phyloP scores from a whole-genome alignment of 176 grass and related monocot genomes.

The Aechmea fasciata region DNA sequence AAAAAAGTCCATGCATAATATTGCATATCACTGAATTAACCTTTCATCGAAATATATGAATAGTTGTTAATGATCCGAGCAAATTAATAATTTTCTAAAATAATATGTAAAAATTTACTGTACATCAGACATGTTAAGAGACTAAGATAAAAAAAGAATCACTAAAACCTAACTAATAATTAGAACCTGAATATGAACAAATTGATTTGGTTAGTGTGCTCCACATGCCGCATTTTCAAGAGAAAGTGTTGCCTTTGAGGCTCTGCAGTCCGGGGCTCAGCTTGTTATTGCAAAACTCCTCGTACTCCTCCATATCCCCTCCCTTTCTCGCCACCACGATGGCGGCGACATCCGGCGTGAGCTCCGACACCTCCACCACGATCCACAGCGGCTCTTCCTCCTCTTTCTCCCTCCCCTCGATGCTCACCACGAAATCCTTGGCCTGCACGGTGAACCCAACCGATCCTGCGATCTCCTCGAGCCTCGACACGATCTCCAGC shows the following conservation, averaged over 20 bases:
- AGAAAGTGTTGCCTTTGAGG: neutral
- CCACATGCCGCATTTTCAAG: no score
- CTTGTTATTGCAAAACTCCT: slow-evolving; percentile 37
- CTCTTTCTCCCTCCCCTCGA: slow-evolving; percentile 38
- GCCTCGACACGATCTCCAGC: slow-evolving; percentile 31
- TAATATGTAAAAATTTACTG: no score
- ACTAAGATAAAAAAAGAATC: no score
- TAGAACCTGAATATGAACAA: no score
- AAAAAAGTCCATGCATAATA: no score
- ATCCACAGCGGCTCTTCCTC: slow-evolving; percentile 47
- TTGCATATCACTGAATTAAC: no score
- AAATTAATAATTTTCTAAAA: no score
- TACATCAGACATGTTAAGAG: no score
- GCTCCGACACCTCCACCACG: slow-evolving; percentile 44
- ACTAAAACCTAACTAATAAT: no score
- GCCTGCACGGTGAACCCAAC: slow-evolving; percentile 49
- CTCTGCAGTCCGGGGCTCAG: slow-evolving; percentile 29
- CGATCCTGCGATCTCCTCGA: slow-evolving; percentile 34
- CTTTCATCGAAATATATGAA: no score
- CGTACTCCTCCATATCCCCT: slow-evolving; percentile 49
- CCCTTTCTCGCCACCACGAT: slow-evolving; percentile 40
- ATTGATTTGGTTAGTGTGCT: no score
- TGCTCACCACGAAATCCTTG: slow-evolving; percentile 43
- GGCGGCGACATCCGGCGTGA: slow-evolving; percentile 34
- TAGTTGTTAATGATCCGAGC: no score